Evolutionary conservation across 83 land plant species (phyloP), one percentile per base, ranked within the genome.

Genomic region (Isoetes engelmannii): DNA sequence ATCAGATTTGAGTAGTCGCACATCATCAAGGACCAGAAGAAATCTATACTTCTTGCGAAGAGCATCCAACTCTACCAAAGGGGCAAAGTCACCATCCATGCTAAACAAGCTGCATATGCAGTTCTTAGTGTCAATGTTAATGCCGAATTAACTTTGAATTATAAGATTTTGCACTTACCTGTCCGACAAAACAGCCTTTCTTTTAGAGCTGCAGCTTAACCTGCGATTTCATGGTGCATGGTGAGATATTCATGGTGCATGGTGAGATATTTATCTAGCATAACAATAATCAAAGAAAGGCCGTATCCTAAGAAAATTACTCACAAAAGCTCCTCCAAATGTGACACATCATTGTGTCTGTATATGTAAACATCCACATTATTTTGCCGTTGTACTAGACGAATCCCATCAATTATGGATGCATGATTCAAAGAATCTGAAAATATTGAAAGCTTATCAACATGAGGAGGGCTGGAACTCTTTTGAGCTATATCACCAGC

Each of bases 1-100:
- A 12, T 51, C 17, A 51, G 17, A 17, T 12, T 51, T 51, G 3
- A 51, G 15, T 12, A 12, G 18, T 37, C 86, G 82, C 72, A 94
- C 99, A 87, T 94, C 99, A 81, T 94, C 99, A 79, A 91, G 77
- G 12, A 88, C 89, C 62, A 94, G 70, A 69, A 94, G 64, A 82
- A 94, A 91, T 6, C 75, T 70, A 73, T 94, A 84, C 81, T 81
- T 83, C 78, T 75, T 80, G 5, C 97, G 85, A 37, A 94, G 91
- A 51, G 75, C 77, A 46, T 72, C 97, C 63, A 94, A 86, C 69
- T 91, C 85, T 50, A 56, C 57, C 58, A 95, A 47, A 41, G 85
- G 97, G 68, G 97, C 99, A 83, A 95, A 91, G 73, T 95, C 99
- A 67, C 99, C 97, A 84, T 95, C 99, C 99, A 95, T 95, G 72